A percentile compares a stretch with the other conserved stretches of the same genome.
Evolutionary conservation across 164 flowering plant species (phyloP).

Genomic region (Protea cynaroides): DNA sequence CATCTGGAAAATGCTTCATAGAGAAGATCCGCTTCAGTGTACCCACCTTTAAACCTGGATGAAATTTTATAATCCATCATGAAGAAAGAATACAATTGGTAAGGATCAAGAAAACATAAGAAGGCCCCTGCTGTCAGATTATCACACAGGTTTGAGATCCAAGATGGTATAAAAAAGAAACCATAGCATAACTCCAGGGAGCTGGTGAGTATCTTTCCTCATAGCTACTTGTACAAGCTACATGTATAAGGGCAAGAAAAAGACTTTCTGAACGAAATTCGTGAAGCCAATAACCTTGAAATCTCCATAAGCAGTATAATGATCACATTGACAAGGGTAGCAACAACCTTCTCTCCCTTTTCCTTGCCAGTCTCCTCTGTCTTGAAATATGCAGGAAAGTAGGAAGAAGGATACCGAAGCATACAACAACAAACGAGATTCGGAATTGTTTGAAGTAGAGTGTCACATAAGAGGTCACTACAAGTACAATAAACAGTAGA

Average conservation of each 20-base stretch:
- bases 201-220: neutral
- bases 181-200: conserved; percentile 7
- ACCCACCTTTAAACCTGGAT: conserved; percentile 11
- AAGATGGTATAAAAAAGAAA: neutral
- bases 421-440: conserved; percentile 25
- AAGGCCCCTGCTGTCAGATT: neutral
- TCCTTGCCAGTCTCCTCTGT: conserved; percentile 30
- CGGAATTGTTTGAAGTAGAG: conserved; percentile 35
- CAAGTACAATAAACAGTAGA: conserved; percentile 30
- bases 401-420: conserved; percentile 37
- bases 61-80: conserved; percentile 1
- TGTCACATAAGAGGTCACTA: conserved; percentile 30
- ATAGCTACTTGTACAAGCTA: neutral
- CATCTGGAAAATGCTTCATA: conserved; percentile 2
- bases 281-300: neutral
- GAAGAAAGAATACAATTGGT: conserved; percentile 2
- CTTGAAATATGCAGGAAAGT: conserved; percentile 35
- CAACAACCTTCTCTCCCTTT: conserved; percentile 43
- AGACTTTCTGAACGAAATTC: neutral
- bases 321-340: conserved; percentile 52
- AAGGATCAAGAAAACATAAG: conserved; percentile 8
- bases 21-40: conserved; percentile 2
- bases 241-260: conserved; percentile 3
- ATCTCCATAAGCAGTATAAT: conserved; percentile 4
- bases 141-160: conserved; percentile 13